These are phyloP conservation scores for Coprinellus micaceus DNA, from an alignment of 768 basidiomycete species.

Conservation along the genomic window DNA sequence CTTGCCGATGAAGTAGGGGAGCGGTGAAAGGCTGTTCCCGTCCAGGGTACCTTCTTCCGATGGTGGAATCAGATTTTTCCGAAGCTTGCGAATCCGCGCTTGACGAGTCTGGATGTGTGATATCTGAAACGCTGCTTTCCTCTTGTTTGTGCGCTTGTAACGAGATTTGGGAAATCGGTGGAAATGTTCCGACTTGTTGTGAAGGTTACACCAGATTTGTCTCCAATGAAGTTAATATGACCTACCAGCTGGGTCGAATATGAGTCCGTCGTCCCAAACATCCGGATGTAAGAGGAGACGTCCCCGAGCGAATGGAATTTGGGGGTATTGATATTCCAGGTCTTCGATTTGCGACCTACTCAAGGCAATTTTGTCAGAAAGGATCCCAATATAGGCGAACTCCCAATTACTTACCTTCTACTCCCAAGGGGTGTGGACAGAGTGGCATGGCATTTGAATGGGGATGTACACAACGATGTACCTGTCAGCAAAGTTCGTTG, in stretches of 20 bases:
- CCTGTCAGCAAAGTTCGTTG: too few relatives aligned
- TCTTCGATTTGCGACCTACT: constrained; percentile 5
- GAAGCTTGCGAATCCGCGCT: not conserved
- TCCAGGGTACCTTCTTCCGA: not conserved
- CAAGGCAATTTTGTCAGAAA: not conserved
- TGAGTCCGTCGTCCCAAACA: constrained; percentile 3
- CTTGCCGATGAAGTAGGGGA: constrained; percentile 1
- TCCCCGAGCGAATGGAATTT: constrained; percentile 8
- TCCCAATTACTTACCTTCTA: too few relatives aligned
- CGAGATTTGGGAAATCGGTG: not conserved
- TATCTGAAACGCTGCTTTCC: not conserved
- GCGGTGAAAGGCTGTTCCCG: not conserved
- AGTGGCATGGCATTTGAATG: too few relatives aligned
- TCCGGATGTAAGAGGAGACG: not conserved
- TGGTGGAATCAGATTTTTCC: not conserved
- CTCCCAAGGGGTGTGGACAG: too few relatives aligned
- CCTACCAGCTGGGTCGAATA: constrained; percentile 27
- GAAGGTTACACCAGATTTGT: not conserved
- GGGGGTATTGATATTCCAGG: constrained; percentile 4
- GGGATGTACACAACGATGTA: too few relatives aligned
- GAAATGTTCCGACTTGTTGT: not conserved
- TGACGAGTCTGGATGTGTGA: not conserved
- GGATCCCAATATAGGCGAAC: too few relatives aligned
- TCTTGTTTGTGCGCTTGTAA: not conserved
- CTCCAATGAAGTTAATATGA: not conserved